These are phyloP conservation scores for Erythrophleum fordii DNA, from an alignment of 306 rosid genomes.

Conservation along the genomic window DNA sequence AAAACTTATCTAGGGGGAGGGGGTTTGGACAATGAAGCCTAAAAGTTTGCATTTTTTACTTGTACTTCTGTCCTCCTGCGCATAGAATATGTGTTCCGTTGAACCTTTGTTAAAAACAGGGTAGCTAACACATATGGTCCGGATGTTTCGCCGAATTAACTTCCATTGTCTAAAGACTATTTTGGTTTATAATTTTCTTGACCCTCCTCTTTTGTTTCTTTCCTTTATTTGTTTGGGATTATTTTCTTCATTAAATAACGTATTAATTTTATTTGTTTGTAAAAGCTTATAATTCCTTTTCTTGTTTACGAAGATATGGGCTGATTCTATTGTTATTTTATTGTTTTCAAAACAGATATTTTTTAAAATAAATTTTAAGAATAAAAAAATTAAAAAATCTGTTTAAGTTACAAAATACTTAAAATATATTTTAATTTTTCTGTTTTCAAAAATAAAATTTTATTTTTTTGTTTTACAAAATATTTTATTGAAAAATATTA, in stretches of 20 bases:
- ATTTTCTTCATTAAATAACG: background rate
- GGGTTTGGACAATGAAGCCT: background rate
- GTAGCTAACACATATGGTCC: conserved; percentile 14
- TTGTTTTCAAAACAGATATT: too few species aligned
- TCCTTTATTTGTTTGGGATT: background rate
- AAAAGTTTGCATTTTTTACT: background rate
- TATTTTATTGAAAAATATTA: too few species aligned
- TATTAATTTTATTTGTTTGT: background rate
- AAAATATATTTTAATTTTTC: too few species aligned
- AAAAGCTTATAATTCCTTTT: conserved; percentile 4
- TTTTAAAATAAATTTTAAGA: too few species aligned
- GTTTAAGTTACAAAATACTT: too few species aligned
- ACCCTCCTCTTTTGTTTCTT: too few species aligned
- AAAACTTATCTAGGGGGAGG: background rate
- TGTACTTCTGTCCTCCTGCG: background rate
- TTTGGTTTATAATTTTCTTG: too few species aligned
- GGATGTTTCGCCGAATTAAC: conserved; percentile 3
- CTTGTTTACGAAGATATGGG: conserved; percentile 6
- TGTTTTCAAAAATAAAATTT: too few species aligned
- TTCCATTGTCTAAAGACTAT: background rate
- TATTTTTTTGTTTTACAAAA: too few species aligned
- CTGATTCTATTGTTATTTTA: too few species aligned
- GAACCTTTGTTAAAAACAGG: background rate
- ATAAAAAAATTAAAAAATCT: too few species aligned
- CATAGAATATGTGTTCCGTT: background rate